Conservation (phyloP, 1,284 basidiomycete species). For the Sanghuangporus weigelae region DNA sequence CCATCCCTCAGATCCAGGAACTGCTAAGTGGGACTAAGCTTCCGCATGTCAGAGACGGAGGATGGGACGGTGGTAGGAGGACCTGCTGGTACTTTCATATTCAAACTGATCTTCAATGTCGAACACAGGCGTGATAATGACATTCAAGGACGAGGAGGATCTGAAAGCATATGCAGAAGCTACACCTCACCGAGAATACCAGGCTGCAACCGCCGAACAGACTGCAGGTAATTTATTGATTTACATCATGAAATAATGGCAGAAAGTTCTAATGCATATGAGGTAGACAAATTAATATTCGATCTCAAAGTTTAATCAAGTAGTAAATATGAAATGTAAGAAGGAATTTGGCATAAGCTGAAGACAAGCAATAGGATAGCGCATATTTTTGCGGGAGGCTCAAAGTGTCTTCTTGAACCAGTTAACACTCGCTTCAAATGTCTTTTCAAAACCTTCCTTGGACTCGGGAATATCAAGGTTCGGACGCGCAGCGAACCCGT, state of each 20-base stretch:
- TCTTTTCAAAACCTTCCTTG: slow-evolving; percentile 46
- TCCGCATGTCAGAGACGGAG: slow-evolving; percentile 15
- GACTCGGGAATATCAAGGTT: slow-evolving; percentile 40
- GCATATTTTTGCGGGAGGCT: not conserved
- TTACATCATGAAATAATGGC: not conserved
- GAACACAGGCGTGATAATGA: slow-evolving; percentile 16
- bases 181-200: slow-evolving; percentile 13
- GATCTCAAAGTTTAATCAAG: slow-evolving; percentile 11
- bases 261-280: not conserved
- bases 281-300: slow-evolving; percentile 17
- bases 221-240: slow-evolving; percentile 9
- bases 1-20: slow-evolving; percentile 15
- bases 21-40: slow-evolving; percentile 15
- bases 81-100: not conserved
- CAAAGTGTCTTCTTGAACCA: slow-evolving; percentile 44
- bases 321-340: not conserved
- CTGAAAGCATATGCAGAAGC: slow-evolving; percentile 10
- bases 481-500: slow-evolving; percentile 54
- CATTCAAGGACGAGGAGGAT: slow-evolving; percentile 16
- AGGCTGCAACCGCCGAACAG: slow-evolving; percentile 15
- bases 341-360: not conserved
- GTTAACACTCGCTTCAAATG: slow-evolving; percentile 39
- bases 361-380: not conserved
- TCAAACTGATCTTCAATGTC: not conserved
- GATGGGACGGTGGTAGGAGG: slow-evolving; percentile 17